These are phyloP conservation scores for Mycena pura DNA, from an alignment of 768 basidiomycete species.

Conservation along the genomic window DNA sequence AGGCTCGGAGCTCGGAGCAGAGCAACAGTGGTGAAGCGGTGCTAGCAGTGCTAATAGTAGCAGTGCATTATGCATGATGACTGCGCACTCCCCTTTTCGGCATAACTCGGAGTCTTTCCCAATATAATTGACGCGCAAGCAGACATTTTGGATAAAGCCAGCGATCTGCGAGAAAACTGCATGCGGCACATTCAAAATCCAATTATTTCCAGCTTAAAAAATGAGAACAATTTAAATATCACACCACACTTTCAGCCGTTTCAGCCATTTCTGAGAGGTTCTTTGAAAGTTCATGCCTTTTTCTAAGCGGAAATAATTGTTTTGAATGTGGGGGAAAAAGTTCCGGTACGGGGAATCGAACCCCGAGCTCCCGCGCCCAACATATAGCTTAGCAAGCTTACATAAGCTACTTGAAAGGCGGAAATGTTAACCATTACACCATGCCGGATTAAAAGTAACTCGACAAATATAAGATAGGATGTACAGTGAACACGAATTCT, in stretches of 20 bases:
- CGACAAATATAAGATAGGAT: no score
- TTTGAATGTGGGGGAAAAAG: not conserved
- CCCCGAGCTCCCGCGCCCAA: conserved; percentile 6
- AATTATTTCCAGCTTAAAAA: no score
- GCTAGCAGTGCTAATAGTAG: not conserved
- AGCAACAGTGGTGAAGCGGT: not conserved
- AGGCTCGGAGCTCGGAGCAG: not conserved
- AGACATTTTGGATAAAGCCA: not conserved
- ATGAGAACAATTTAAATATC: no score
- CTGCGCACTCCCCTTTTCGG: conserved; percentile 20
- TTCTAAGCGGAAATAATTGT: not conserved
- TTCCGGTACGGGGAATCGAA: conserved; percentile 20
- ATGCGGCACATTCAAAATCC: no score
- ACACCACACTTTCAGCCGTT: no score
- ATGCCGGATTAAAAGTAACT: not conserved
- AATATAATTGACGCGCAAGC: not conserved
- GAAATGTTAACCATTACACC: conserved; percentile 2
- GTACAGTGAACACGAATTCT: no score
- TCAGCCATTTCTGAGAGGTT: no score
- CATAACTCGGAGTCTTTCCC: not conserved
- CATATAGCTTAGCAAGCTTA: no score
- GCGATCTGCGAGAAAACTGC: no score
- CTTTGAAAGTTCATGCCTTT: no score
- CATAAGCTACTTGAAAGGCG: not conserved
- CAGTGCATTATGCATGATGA: conserved; percentile 8